These are phyloP conservation scores for Candida qinlingensis DNA, from an alignment of 805 yeast species.

Conservation along the genomic window DNA sequence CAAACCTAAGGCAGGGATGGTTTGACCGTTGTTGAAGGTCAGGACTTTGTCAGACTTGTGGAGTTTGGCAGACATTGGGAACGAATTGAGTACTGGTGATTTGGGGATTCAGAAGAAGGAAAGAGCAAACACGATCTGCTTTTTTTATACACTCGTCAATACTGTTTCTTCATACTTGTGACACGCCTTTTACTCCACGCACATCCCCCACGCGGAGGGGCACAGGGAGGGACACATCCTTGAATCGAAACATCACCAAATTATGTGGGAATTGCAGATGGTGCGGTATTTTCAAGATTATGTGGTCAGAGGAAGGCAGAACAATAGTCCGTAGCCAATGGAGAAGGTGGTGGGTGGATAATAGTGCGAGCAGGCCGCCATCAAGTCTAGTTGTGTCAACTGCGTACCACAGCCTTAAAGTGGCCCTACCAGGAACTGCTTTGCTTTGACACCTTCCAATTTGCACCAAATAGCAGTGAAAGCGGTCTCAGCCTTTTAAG, in stretches of 20 bases:
- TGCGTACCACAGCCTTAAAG: no score
- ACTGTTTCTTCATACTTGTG: no score
- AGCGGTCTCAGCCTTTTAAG: no score
- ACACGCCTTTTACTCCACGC: background rate
- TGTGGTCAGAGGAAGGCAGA: background rate
- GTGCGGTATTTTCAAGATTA: no score
- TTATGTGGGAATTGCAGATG: no score
- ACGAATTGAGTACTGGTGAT: background rate
- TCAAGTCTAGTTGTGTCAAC: no score
- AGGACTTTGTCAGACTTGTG: constrained; percentile 6
- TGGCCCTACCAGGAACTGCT: background rate
- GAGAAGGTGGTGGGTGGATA: no score
- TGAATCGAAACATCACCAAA: no score
- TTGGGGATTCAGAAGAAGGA: background rate
- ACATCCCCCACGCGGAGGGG: background rate
- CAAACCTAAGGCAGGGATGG: constrained; percentile 48
- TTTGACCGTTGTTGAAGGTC: constrained; percentile 42
- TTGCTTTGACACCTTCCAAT: background rate
- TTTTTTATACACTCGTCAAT: no score
- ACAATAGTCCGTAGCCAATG: background rate
- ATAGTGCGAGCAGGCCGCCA: no score
- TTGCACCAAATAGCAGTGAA: no score
- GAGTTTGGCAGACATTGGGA: constrained; percentile 1
- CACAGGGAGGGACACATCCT: background rate
- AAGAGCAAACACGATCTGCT: background rate